Percentiles rank a stretch among this genome's conserved stretches.
Conservation (phyloP, 2,329 filamentous ascomycete species). For the Talaromyces sp. region DNA sequence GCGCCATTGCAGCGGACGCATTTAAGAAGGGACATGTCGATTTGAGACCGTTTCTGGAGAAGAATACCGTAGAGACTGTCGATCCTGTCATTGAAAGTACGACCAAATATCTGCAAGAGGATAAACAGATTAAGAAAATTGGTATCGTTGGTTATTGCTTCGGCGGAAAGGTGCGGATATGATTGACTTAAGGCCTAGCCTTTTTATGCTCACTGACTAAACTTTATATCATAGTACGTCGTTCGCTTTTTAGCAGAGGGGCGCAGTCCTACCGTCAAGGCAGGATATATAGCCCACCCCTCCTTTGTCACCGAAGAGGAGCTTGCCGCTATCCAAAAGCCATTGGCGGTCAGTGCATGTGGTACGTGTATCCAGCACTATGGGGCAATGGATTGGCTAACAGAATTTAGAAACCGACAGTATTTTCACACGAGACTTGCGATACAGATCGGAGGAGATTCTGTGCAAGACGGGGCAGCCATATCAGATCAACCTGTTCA, state of each 20-base stretch:
- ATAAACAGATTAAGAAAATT: conserved; percentile 56
- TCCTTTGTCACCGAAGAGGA: conserved; percentile 68
- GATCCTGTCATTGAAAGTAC: conserved; percentile 52
- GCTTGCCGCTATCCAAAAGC: conserved; percentile 61
- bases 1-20: conserved; percentile 55
- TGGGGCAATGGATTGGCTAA: neutral
- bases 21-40: conserved; percentile 46
- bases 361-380: conserved; percentile 28
- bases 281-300: conserved; percentile 71
- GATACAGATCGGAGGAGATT: conserved; percentile 63
- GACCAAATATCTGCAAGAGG: conserved; percentile 55
- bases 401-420: conserved; percentile 54
- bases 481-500: conserved; percentile 76
- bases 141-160: conserved; percentile 71
- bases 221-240: conserved; percentile 53
- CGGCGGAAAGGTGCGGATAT: conserved; percentile 59
- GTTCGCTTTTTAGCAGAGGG: conserved; percentile 62
- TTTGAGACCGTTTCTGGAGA: conserved; percentile 49
- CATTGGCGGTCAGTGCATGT: conserved; percentile 62
- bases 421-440: conserved; percentile 62
- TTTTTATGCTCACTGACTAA: neutral
- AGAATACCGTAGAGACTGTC: conserved; percentile 48
- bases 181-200: neutral
- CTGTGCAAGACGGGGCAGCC: conserved; percentile 55
- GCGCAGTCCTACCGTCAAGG: conserved; percentile 52